phyloP scores from a whole-genome alignment of 2,329 filamentous ascomycete species.

The Massarina eburnea region DNA sequence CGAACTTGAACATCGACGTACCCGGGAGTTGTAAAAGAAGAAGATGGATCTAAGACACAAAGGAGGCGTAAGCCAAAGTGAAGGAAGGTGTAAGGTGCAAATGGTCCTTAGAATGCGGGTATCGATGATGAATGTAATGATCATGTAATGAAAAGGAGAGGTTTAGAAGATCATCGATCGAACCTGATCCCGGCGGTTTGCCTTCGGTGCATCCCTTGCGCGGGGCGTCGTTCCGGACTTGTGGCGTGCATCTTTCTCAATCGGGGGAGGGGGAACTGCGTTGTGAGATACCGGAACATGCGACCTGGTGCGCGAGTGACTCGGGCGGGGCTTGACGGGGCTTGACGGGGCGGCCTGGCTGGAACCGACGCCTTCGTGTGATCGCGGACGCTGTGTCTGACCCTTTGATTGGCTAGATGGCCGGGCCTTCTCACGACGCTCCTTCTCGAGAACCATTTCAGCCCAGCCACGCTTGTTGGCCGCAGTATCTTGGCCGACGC shows the following conservation, averaged over 20 bases:
- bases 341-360: constrained; percentile 31
- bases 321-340: constrained; percentile 24
- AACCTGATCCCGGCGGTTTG: constrained; percentile 41
- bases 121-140: constrained; percentile 27
- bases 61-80: constrained; percentile 29
- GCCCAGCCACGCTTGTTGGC: constrained; percentile 60
- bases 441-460: constrained; percentile 58
- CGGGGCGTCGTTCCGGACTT: constrained; percentile 14
- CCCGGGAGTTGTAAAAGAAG: constrained; percentile 16
- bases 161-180: constrained; percentile 46
- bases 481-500: constrained; percentile 59
- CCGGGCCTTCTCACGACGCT: constrained; percentile 39
- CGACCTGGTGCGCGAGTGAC: constrained; percentile 36
- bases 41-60: constrained; percentile 22
- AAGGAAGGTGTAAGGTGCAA: neutral
- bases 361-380: constrained; percentile 24
- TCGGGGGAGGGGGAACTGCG: constrained; percentile 32
- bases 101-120: constrained; percentile 18
- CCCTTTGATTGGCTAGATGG: constrained; percentile 19
- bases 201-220: constrained; percentile 11
- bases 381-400: constrained; percentile 32
- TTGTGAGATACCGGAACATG: constrained; percentile 16
- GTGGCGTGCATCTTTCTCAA: constrained; percentile 32
- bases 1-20: constrained; percentile 23
- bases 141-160: constrained; percentile 7